phyloP scores from a whole-genome alignment of 116 monocot species.

The Zostera marina region DNA sequence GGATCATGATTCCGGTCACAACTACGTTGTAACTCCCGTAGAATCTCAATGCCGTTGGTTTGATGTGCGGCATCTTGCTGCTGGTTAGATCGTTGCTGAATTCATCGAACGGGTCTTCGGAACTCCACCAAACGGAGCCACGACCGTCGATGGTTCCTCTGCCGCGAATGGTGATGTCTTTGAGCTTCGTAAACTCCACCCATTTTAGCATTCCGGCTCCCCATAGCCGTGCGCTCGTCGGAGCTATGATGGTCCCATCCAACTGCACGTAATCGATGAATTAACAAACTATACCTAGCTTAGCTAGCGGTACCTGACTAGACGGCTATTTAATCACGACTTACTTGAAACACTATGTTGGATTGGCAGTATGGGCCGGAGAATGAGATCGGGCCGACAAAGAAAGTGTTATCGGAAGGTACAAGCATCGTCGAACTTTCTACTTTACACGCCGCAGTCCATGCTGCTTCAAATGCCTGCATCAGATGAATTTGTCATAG shows the following conservation, averaged over 20 bases:
- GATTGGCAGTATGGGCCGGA: constrained; percentile 46
- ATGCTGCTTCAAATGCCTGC: constrained; percentile 70
- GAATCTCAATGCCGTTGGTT: constrained; percentile 62
- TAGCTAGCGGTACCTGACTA: too few species aligned
- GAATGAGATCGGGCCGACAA: constrained; percentile 64
- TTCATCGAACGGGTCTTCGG: constrained; percentile 10
- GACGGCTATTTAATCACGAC: too few species aligned
- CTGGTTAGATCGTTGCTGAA: constrained; percentile 7
- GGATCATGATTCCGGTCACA: constrained; percentile 56
- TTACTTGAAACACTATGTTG: constrained; percentile 64
- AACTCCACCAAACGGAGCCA: constrained; percentile 53
- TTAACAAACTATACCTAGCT: too few species aligned
- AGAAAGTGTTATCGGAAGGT: constrained; percentile 28
- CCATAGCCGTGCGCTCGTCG: constrained; percentile 39
- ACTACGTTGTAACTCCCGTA: constrained; percentile 62
- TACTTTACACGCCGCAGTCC: constrained; percentile 61
- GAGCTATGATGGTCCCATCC: constrained; percentile 72
- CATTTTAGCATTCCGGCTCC: constrained; percentile 41
- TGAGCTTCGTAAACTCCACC: constrained; percentile 80
- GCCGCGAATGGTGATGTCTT: constrained; percentile 51
- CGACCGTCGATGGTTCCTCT: constrained; percentile 38
- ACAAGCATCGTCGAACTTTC: constrained; percentile 43
- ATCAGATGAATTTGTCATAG: background rate
- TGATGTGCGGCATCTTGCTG: constrained; percentile 18
- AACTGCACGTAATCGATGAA: constrained; percentile 43